Evolutionary conservation across 2,329 filamentous ascomycete genomes (phyloP).

Genomic region (Xylariaceae sp.): DNA sequence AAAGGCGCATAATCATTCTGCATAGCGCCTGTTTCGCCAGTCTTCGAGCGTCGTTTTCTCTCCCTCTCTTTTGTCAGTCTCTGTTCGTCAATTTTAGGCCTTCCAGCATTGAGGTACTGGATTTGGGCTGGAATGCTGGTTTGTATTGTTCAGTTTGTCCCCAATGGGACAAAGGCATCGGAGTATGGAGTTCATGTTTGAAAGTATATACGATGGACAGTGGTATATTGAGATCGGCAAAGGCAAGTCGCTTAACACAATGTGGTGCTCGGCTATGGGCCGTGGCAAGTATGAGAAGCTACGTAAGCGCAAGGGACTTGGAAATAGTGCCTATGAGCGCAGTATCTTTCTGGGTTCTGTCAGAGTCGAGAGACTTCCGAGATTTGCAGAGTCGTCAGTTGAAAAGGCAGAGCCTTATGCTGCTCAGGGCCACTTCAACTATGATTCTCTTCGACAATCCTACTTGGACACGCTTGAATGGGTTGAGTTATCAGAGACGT

Average conservation of each 20-base stretch:
- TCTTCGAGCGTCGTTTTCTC: slow-evolving; percentile 7
- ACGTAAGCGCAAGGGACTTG: too few relatives aligned
- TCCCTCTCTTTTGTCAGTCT: slow-evolving; percentile 6
- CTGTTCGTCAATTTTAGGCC: neutral
- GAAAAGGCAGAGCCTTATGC: too few relatives aligned
- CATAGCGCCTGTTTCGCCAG: slow-evolving; percentile 18
- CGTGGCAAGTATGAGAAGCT: too few relatives aligned
- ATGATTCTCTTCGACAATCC: too few relatives aligned
- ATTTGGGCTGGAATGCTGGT: slow-evolving; percentile 8
- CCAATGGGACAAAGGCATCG: slow-evolving; percentile 7
- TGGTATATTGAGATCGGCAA: slow-evolving; percentile 8
- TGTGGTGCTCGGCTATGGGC: too few relatives aligned
- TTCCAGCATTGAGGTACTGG: neutral
- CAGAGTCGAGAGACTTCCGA: too few relatives aligned
- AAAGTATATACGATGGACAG: slow-evolving; percentile 11
- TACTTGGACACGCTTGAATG: too few relatives aligned
- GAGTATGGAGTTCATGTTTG: slow-evolving; percentile 14
- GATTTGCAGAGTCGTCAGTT: too few relatives aligned
- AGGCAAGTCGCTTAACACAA: slow-evolving; percentile 12
- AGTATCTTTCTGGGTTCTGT: too few relatives aligned
- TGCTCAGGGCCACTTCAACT: too few relatives aligned
- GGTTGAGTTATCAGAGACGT: too few relatives aligned
- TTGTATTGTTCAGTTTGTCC: slow-evolving; percentile 3
- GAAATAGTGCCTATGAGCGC: too few relatives aligned
- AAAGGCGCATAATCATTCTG: slow-evolving; percentile 14